Evolutionary conservation across 495 filamentous ascomycete genomes (phyloP).

Genomic region (Penicillium desertorum): DNA sequence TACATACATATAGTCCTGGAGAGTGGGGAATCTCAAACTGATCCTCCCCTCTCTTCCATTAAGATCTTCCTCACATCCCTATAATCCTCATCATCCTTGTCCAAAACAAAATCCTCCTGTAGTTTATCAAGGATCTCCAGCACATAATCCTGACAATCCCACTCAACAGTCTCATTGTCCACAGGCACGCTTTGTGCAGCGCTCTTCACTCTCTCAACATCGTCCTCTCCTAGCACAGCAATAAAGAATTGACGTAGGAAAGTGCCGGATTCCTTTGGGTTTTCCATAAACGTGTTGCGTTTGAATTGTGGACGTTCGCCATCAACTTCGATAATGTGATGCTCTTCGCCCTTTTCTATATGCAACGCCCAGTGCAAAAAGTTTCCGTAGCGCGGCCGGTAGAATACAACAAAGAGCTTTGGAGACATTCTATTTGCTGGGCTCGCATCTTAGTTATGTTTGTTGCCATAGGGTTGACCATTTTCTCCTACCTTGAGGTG

Average conservation of each 20-base stretch:
- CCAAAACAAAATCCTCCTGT: background rate
- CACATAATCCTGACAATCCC: conserved; percentile 3
- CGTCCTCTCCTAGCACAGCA: background rate
- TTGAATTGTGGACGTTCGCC: background rate
- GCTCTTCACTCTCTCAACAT: background rate
- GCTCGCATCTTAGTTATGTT: background rate
- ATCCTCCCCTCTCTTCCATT: background rate
- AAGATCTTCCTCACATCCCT: background rate
- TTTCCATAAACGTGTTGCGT: background rate
- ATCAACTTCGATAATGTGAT: background rate
- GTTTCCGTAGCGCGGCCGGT: background rate
- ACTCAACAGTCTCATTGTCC: background rate
- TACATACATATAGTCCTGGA: too few relatives aligned
- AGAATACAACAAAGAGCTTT: background rate
- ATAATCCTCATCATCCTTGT: background rate
- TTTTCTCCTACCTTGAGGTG: background rate
- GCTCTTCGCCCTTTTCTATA: background rate
- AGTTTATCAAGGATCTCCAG: background rate
- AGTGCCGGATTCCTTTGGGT: background rate
- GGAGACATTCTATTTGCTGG: background rate
- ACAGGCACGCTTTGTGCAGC: background rate
- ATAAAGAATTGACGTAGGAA: background rate
- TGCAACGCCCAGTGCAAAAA: background rate
- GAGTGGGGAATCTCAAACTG: too few relatives aligned
- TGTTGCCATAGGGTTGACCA: background rate